Evolutionary conservation across 305 asterid genomes (phyloP).

Genomic region (Fraxinus sp.): DNA sequence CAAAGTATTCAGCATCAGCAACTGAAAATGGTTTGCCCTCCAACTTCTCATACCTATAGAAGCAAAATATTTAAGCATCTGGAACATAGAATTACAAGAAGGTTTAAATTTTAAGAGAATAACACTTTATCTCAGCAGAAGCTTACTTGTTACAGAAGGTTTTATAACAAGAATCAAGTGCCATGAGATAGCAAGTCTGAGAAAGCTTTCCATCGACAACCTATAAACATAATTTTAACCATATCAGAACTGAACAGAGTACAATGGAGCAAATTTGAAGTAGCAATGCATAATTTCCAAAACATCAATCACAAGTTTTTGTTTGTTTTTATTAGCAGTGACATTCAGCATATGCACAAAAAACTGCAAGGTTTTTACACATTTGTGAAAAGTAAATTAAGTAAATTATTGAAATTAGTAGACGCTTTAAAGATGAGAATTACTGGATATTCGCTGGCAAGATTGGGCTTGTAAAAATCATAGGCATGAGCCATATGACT

Average conservation of each 20-base stretch:
- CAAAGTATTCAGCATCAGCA: slow-evolving; percentile 71
- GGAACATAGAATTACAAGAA: slow-evolving; percentile 2
- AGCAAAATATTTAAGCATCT: slow-evolving; percentile 23
- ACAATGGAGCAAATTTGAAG: background rate
- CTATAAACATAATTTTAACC: slow-evolving; percentile 37
- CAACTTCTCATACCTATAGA: slow-evolving; percentile 64
- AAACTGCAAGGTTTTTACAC: background rate
- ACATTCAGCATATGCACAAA: background rate
- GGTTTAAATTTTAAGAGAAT: slow-evolving; percentile 12
- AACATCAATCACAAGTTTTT: background rate
- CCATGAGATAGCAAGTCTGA: slow-evolving; percentile 98
- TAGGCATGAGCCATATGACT: slow-evolving; percentile 97
- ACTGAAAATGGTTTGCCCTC: slow-evolving; percentile 87
- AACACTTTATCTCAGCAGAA: background rate
- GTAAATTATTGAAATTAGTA: background rate
- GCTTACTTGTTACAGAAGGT: slow-evolving; percentile 67
- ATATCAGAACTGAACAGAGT: slow-evolving; percentile 14
- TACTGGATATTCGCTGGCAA: slow-evolving; percentile 99
- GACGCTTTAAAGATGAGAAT: slow-evolving; percentile 25
- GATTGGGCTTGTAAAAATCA: slow-evolving; percentile 98
- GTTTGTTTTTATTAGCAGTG: background rate
- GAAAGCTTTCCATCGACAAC: slow-evolving; percentile 99
- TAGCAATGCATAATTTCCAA: background rate
- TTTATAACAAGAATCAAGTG: slow-evolving; percentile 91
- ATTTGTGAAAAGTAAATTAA: background rate